Evolutionary conservation across 2,329 filamentous ascomycete genomes (phyloP).

Genomic region (Verticillium longisporum): DNA sequence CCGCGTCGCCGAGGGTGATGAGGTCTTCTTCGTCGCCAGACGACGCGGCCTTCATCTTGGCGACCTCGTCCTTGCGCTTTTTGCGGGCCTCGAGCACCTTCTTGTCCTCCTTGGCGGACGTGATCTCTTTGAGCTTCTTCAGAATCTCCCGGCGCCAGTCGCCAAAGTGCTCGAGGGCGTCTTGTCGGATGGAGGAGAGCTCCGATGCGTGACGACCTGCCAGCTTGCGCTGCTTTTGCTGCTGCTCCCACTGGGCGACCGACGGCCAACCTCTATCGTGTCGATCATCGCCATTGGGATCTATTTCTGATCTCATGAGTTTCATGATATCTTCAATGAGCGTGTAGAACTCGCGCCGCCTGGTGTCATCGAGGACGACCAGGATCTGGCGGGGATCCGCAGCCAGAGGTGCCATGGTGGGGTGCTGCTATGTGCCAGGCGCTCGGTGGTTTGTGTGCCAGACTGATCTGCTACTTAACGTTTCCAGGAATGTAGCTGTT

Average conservation of each 20-base stretch:
- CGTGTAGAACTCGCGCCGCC: conserved; percentile 42
- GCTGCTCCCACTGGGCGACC: conserved; percentile 11
- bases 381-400: conserved; percentile 48
- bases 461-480: too few species aligned
- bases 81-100: conserved; percentile 40
- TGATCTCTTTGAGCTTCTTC: conserved; percentile 62
- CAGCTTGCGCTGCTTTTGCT: not conserved
- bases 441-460: not conserved
- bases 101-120: conserved; percentile 41
- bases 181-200: conserved; percentile 28
- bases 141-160: conserved; percentile 71
- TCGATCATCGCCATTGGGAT: conserved; percentile 25
- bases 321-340: conserved; percentile 44
- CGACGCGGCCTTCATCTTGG: conserved; percentile 24
- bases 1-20: conserved; percentile 30
- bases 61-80: conserved; percentile 35
- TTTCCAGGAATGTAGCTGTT: too few species aligned
- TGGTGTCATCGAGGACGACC: conserved; percentile 45
- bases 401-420: conserved; percentile 45
- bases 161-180: conserved; percentile 63
- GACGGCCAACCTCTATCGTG: conserved; percentile 14
- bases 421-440: not conserved
- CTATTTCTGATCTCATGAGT: conserved; percentile 47
- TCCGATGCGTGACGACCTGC: conserved; percentile 1
- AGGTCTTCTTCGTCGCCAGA: conserved; percentile 26